Conservation (phyloP, 768 basidiomycete genomes). For the Auricularia cornea region DNA sequence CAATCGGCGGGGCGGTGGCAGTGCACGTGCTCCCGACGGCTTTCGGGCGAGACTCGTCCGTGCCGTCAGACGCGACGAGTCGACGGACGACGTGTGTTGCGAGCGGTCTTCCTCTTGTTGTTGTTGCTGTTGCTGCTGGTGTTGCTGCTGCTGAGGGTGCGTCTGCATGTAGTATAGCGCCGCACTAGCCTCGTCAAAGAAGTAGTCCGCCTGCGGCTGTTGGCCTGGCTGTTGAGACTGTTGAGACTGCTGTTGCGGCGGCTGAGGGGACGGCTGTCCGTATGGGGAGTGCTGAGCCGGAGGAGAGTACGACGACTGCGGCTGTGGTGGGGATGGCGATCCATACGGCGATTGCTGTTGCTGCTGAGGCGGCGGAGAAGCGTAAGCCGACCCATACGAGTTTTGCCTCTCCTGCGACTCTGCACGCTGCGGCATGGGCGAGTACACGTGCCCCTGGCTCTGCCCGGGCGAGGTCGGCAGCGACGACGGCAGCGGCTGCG, state of each 20-base stretch:
- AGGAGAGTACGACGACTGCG: neutral
- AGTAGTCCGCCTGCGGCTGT: conserved; percentile 21
- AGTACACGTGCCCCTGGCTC: neutral
- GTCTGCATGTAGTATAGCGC: conserved; percentile 51
- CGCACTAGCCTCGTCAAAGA: conserved; percentile 53
- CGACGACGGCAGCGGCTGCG: neutral
- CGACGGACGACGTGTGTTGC: neutral
- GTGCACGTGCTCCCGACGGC: conserved; percentile 79
- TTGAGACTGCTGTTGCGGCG: conserved; percentile 11
- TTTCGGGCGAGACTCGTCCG: conserved; percentile 47
- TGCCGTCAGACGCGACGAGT: neutral
- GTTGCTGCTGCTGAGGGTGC: conserved; percentile 33
- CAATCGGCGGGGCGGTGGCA: conserved; percentile 24
- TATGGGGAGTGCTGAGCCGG: neutral
- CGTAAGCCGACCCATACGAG: too few relatives aligned
- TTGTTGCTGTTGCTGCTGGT: neutral
- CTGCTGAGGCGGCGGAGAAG: neutral
- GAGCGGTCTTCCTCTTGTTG: neutral
- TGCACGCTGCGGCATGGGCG: too few relatives aligned
- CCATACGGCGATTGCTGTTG: neutral
- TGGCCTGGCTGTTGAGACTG: conserved; percentile 10
- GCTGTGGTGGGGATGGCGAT: neutral
- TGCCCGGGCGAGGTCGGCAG: neutral
- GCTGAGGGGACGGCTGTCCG: neutral
- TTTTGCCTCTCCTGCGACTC: too few relatives aligned